Percentiles rank a stretch among this genome's conserved stretches.
Evolutionary conservation across 1,139 yeast species (phyloP).

Genomic region (Petasospora fabianii): DNA sequence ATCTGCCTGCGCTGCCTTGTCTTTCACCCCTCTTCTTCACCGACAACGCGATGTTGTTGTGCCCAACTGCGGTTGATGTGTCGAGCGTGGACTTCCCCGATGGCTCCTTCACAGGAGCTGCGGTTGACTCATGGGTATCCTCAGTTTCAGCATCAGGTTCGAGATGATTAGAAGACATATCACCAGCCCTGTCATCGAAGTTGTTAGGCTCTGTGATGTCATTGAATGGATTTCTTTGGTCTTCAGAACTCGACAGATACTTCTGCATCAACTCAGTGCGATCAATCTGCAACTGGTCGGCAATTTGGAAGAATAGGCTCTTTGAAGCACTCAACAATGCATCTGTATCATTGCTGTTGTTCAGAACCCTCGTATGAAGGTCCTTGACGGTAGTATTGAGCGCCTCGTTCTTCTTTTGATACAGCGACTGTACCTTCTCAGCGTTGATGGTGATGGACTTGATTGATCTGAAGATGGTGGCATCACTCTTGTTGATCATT

Average conservation of each 20-base stretch:
- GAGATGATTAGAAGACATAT: neutral
- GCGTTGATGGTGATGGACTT: constrained; percentile 25
- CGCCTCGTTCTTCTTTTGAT: constrained; percentile 14
- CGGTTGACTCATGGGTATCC: too few relatives aligned
- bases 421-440: constrained; percentile 19
- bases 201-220: constrained; percentile 6
- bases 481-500: constrained; percentile 25
- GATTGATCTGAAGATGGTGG: constrained; percentile 25
- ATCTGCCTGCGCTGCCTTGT: constrained; percentile 1
- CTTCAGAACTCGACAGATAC: constrained; percentile 10
- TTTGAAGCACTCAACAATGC: constrained; percentile 13
- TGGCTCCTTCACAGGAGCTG: too few relatives aligned
- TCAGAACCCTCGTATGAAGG: constrained; percentile 5
- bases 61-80: neutral
- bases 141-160: too few relatives aligned
- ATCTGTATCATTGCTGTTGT: constrained; percentile 9
- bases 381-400: constrained; percentile 5
- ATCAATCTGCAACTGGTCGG: constrained; percentile 13
- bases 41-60: neutral
- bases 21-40: constrained; percentile 16
- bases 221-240: constrained; percentile 6
- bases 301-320: constrained; percentile 19
- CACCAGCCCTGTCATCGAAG: neutral
- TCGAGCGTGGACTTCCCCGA: neutral
- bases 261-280: constrained; percentile 13